These are phyloP conservation scores for Ammopiptanthus mongolicus DNA, from an alignment of 306 rosid genomes.

Conservation along the genomic window DNA sequence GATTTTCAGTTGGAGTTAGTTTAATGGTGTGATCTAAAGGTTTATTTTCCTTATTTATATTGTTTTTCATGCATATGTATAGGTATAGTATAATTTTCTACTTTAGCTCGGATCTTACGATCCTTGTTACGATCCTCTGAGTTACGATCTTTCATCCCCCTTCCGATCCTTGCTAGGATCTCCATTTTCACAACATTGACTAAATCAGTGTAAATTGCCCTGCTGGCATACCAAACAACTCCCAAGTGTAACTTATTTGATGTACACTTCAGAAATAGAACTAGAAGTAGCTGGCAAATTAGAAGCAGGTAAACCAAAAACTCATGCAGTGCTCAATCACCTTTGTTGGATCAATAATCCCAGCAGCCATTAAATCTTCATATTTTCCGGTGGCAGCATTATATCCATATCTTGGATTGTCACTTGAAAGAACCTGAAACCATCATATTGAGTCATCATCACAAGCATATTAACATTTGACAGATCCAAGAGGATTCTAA, in stretches of 20 bases:
- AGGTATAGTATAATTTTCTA: too few relatives aligned
- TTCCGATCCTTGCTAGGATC: too few relatives aligned
- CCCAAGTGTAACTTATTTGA: not conserved
- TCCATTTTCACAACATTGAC: too few relatives aligned
- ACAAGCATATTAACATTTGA: not conserved
- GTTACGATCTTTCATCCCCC: too few relatives aligned
- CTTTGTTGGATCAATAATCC: slow-evolving; percentile 98
- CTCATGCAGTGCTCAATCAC: slow-evolving; percentile 24
- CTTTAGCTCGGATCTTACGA: too few relatives aligned
- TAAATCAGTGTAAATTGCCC: too few relatives aligned
- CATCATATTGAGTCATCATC: not conserved
- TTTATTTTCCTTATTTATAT: too few relatives aligned
- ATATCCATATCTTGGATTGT: slow-evolving; percentile 68
- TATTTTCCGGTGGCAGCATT: slow-evolving; percentile 97
- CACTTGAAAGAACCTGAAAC: slow-evolving; percentile 77
- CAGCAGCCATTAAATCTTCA: slow-evolving; percentile 96
- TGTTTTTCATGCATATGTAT: too few relatives aligned
- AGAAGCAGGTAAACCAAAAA: not conserved
- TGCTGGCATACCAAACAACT: not conserved
- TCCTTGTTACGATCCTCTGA: too few relatives aligned
- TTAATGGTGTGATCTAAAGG: too few relatives aligned
- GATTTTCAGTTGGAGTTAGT: too few relatives aligned
- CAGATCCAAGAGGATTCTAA: not conserved
- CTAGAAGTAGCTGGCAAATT: not conserved
- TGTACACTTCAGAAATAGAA: not conserved